phyloP scores from a whole-genome alignment of 2,329 filamentous ascomycete genomes.

The Venturia carpophila region DNA sequence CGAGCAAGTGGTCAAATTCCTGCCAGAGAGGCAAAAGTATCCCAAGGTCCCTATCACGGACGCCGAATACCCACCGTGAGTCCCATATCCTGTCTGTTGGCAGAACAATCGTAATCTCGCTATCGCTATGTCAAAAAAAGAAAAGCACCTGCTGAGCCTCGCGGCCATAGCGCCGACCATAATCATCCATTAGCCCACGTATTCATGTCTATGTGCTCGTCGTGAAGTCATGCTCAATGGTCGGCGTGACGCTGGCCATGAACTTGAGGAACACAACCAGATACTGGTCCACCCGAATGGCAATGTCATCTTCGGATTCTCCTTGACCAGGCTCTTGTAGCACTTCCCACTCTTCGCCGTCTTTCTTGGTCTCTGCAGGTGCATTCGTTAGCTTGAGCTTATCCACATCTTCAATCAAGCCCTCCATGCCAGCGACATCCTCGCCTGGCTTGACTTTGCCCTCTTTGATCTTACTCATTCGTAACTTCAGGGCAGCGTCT shows the following conservation, averaged over 20 bases:
- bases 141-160: neutral
- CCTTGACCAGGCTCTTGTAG: conserved; percentile 46
- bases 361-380: conserved; percentile 32
- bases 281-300: conserved; percentile 82
- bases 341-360: conserved; percentile 56
- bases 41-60: neutral
- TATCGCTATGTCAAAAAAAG: neutral
- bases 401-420: conserved; percentile 72
- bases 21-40: neutral
- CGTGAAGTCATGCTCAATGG: conserved; percentile 96
- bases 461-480: conserved; percentile 70
- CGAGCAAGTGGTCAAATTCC: neutral
- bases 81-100: neutral
- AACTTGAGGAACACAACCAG: conserved; percentile 82
- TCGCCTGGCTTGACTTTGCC: conserved; percentile 45
- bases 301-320: conserved; percentile 64
- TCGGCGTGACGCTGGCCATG: conserved; percentile 70
- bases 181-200: neutral
- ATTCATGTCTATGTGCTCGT: conserved; percentile 53
- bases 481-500: conserved; percentile 83
- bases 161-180: neutral
- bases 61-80: neutral
- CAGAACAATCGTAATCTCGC: neutral
- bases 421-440: conserved; percentile 57
- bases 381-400: conserved; percentile 50